A percentile compares a stretch with the other conserved stretches of the same genome.
These are phyloP conservation scores for Cryphonectria naterciae DNA, from an alignment of 2,329 filamentous ascomycete species.

Conservation along the genomic window DNA sequence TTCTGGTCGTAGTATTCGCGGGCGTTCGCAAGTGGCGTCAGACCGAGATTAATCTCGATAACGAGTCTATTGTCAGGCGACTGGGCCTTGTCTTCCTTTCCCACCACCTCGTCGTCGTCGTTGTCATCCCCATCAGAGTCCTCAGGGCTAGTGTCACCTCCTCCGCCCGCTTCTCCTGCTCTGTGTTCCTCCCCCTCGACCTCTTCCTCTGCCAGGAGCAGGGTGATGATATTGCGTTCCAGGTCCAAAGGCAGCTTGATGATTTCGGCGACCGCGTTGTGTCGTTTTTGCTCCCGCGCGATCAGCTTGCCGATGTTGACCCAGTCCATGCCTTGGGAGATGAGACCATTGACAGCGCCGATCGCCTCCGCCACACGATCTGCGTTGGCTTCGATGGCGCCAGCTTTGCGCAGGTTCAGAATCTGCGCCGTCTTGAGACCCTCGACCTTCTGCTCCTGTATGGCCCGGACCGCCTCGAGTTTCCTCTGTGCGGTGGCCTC, in stretches of 20 bases:
- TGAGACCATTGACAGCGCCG: constrained; percentile 88
- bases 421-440: constrained; percentile 81
- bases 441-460: constrained; percentile 84
- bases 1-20: constrained; percentile 91
- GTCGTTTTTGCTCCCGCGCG: constrained; percentile 78
- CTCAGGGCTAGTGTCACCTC: constrained; percentile 66
- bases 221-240: constrained; percentile 84
- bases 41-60: constrained; percentile 82
- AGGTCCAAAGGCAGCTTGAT: constrained; percentile 89
- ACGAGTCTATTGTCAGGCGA: constrained; percentile 59
- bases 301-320: constrained; percentile 86
- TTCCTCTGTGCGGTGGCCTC: constrained; percentile 83
- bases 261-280: constrained; percentile 83
- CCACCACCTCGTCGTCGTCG: no score
- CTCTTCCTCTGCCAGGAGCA: constrained; percentile 74
- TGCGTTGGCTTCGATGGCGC: constrained; percentile 86
- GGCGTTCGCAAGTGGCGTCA: constrained; percentile 88
- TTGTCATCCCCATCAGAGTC: constrained; percentile 46
- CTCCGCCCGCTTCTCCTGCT: constrained; percentile 48
- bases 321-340: constrained; percentile 97
- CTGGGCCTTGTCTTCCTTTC: constrained; percentile 42
- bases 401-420: constrained; percentile 84
- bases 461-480: constrained; percentile 79
- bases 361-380: constrained; percentile 92
- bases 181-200: constrained; percentile 61